Evolutionary conservation across 176 grass and related monocot species (phyloP).

Genomic region (Hordeum vulgare): MorexV3_pseudomolecules_assembly NC_058523.1:394847083-394847582

Average conservation of each 20-base stretch:
- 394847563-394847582: background rate
- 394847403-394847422: constrained; percentile 51
- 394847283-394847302: background rate
- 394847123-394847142: background rate
- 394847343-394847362: background rate
- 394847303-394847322: background rate
- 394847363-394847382: background rate
- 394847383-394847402: constrained; percentile 29
- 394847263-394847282: background rate
- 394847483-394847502: constrained; percentile 5
- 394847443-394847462: constrained; percentile 77
- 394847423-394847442: constrained; percentile 90
- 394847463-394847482: constrained; percentile 86
- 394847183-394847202: constrained; percentile 4
- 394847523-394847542: background rate
- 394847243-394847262: constrained; percentile 5
- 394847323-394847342: background rate
- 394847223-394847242: background rate
- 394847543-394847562: background rate
- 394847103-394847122: background rate
- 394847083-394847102: background rate
- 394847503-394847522: background rate
- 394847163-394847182: background rate
- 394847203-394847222: background rate
- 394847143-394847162: background rate